Evolutionary conservation across 495 filamentous ascomycete genomes (phyloP), one percentile per base, ranked within the genome.

Genomic region (Cercophora newfieldiana): DNA sequence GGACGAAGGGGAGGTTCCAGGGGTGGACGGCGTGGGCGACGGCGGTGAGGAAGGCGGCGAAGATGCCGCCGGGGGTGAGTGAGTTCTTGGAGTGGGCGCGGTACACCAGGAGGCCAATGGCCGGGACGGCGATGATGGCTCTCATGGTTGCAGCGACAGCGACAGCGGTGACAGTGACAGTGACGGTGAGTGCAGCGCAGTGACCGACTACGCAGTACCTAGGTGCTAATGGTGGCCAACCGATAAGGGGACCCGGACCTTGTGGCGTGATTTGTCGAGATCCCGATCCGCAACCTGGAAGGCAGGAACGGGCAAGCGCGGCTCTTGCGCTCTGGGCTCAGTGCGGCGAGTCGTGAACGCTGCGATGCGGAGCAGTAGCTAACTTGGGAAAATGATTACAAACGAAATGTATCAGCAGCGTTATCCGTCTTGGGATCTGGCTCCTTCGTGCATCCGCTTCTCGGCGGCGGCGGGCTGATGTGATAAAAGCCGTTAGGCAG

Each of bases 11-110:
- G n/a, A 93, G 79, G 61, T 89, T 90, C 91, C 91, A 97, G 8
- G 95, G 94, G 77, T 98, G 95, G 22, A 92, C 69, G 10, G 93
- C 91, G 76, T 99, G 95, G 3, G 88, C 85, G 61, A 83, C 74
- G 8, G 92, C 94, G 7, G 96, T 96, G 30, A 89, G 65, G 24
- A 77, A 78, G 14, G 93, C 93, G 22, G 85, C 82, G 10, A 88
- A 71, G 66, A 94, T 83, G 50, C 92, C 92, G 31, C 82, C 78
- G 0, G 89, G 88, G 14, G 92, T 95, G 51, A 96, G 82, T 7
- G 91, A 93, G 25, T 91, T 88, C 67, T 87, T 87, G 21, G 86
- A 85, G 73, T 85, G 86, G 24, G 91, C 91, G 48, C 90, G 86
- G 70, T 88, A 89, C 24, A 89, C 80, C 55, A 96, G 82, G 37